Evolutionary conservation across 176 grass and related monocot genomes (phyloP).

Genomic region (Paspalum vaginatum): DNA sequence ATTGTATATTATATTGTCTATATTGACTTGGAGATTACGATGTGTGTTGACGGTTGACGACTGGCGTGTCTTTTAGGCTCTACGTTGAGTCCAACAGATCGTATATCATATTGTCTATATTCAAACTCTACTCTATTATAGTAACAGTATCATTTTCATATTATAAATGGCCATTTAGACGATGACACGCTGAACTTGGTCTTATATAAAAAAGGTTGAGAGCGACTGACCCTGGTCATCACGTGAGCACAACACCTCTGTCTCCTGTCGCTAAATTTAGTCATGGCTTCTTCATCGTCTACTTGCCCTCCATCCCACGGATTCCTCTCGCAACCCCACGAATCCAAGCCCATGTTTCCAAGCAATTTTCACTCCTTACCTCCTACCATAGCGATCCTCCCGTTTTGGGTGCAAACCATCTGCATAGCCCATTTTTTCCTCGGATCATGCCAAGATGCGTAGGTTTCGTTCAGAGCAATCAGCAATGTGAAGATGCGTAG

Average conservation of each 20-base stretch:
- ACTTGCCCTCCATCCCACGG: slow-evolving; percentile 29
- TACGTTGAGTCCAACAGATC: too few species aligned
- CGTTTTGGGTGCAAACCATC: slow-evolving; percentile 23
- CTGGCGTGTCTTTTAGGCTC: too few species aligned
- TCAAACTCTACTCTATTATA: too few species aligned
- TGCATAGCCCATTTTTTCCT: slow-evolving; percentile 1
- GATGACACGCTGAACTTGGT: too few species aligned
- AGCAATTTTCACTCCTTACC: slow-evolving; percentile 35
- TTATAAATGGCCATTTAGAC: too few species aligned
- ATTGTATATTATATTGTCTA: too few species aligned
- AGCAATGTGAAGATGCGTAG: slow-evolving; percentile 12
- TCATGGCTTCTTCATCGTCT: slow-evolving; percentile 9
- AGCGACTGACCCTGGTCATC: neutral
- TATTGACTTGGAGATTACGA: too few species aligned
- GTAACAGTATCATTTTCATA: too few species aligned
- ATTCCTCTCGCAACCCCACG: slow-evolving; percentile 50
- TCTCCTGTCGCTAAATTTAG: slow-evolving; percentile 36
- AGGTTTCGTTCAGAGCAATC: slow-evolving; percentile 2
- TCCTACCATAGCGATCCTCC: slow-evolving; percentile 31
- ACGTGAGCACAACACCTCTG: slow-evolving; percentile 9
- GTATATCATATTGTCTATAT: too few species aligned
- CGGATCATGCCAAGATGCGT: slow-evolving; percentile 18
- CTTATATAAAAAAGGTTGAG: neutral
- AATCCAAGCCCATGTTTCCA: slow-evolving; percentile 43
- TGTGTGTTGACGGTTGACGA: too few species aligned